phyloP scores from a whole-genome alignment of 441 rosid species.

The Lepidium campestre region DNA sequence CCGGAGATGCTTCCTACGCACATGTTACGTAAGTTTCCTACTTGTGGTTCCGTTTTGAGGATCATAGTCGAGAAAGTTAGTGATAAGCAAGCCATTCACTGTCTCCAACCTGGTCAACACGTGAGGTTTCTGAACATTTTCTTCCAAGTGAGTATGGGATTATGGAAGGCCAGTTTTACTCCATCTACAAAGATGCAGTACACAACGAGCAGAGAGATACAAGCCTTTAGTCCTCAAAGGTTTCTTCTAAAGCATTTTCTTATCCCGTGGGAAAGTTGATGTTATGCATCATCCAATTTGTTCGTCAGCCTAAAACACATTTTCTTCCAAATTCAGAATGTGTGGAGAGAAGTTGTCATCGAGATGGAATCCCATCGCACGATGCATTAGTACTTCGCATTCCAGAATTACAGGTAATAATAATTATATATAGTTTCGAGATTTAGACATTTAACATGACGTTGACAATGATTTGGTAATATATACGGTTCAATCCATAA shows the following conservation, averaged over 20 bases:
- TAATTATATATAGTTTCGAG: not conserved
- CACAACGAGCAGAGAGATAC: conserved; percentile 6
- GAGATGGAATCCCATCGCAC: not conserved
- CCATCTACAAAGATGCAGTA: conserved; percentile 27
- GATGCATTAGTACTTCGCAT: conserved; percentile 1
- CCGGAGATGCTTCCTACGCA: conserved; percentile 16
- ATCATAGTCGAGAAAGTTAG: conserved; percentile 11
- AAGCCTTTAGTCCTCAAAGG: conserved; percentile 17
- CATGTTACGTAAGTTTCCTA: conserved; percentile 21
- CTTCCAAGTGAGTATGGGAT: conserved; percentile 15
- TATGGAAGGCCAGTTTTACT: conserved; percentile 23
- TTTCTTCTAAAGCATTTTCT: not conserved
- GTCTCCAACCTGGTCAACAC: conserved; percentile 26
- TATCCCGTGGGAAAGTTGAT: not conserved
- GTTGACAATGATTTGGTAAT: not conserved
- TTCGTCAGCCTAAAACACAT: not conserved
- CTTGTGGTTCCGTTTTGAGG: conserved; percentile 29
- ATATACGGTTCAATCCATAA: not conserved
- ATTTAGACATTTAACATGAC: not conserved
- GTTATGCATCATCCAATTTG: not conserved
- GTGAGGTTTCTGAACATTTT: conserved; percentile 24
- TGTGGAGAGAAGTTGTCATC: not conserved
- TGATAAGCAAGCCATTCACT: conserved; percentile 17
- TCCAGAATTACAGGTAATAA: conserved; percentile 25
- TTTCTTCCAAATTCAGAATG: not conserved